A percentile compares a stretch with the other conserved stretches of the same genome.
Conservation (phyloP, 768 basidiomycete species). For the Hydnomerulius pinastri region DNA sequence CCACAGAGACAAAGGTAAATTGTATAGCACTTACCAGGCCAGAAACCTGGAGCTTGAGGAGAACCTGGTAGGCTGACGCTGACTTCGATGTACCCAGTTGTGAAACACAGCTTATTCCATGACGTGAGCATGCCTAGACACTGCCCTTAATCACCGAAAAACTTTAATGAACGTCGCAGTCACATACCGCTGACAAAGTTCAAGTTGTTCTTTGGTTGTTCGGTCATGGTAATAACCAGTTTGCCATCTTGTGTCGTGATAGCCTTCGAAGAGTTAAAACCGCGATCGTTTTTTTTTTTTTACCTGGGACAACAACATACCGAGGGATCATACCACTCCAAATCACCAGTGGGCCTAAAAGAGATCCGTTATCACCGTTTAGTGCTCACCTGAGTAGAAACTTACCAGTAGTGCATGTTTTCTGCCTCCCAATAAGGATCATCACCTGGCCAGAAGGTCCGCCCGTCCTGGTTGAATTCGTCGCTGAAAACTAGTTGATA, state of each 20-base stretch:
- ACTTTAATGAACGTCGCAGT: not conserved
- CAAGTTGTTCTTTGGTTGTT: slow-evolving; percentile 71
- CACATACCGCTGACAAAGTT: slow-evolving; percentile 78
- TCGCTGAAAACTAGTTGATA: slow-evolving; percentile 89
- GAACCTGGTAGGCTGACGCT: slow-evolving; percentile 74
- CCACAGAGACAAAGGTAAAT: not conserved
- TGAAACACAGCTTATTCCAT: slow-evolving; percentile 97
- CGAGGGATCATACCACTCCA: slow-evolving; percentile 84
- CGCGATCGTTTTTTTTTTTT: not conserved
- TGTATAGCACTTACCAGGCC: slow-evolving; percentile 69
- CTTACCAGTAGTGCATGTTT: slow-evolving; percentile 81
- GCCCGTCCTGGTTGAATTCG: slow-evolving; percentile 76
- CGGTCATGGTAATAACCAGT: slow-evolving; percentile 77
- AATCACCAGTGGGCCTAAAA: slow-evolving; percentile 62
- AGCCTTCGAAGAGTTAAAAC: slow-evolving; percentile 36
- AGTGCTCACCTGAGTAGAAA: not conserved
- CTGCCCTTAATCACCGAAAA: slow-evolving; percentile 7
- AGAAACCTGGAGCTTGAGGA: slow-evolving; percentile 64
- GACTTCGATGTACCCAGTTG: slow-evolving; percentile 87
- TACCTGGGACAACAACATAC: slow-evolving; percentile 37
- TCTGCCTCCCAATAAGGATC: slow-evolving; percentile 87
- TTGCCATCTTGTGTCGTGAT: slow-evolving; percentile 78
- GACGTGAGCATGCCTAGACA: slow-evolving; percentile 66
- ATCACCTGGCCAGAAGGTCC: slow-evolving; percentile 78
- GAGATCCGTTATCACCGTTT: not conserved